Conservation (phyloP, 805 yeast genomes). For the Kluyveromyces nonfermentans region DNA sequence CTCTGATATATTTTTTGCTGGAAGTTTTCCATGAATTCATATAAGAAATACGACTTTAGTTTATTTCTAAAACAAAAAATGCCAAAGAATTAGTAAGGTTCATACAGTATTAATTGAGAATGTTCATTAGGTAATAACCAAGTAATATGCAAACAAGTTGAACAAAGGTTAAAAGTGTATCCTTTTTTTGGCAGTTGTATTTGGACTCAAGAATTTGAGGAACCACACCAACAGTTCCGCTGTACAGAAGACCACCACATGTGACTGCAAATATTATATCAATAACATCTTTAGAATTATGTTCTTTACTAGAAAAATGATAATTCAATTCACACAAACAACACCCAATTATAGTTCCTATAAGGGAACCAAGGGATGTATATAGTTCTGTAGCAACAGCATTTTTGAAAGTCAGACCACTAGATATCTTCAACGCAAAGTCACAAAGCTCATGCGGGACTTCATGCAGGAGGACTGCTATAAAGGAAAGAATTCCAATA, state of each 20-base stretch:
- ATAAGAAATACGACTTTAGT: too few relatives aligned
- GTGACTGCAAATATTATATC: constrained; percentile 60
- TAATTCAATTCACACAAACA: constrained; percentile 35
- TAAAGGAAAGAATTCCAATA: constrained; percentile 59
- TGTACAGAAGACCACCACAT: constrained; percentile 68
- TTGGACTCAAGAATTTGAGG: constrained; percentile 54
- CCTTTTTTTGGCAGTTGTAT: constrained; percentile 30
- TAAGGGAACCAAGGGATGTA: constrained; percentile 54
- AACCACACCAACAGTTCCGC: constrained; percentile 65
- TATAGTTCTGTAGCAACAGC: constrained; percentile 60
- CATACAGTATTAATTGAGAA: constrained; percentile 12
- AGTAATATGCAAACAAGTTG: constrained; percentile 42
- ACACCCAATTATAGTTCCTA: constrained; percentile 61
- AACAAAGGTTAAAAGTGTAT: constrained; percentile 30
- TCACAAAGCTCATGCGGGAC: constrained; percentile 79
- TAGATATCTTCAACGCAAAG: constrained; percentile 55
- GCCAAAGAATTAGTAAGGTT: too few relatives aligned
- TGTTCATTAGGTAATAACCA: constrained; percentile 52
- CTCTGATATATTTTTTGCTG: too few relatives aligned
- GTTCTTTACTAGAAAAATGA: not conserved
- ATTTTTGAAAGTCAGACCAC: constrained; percentile 56
- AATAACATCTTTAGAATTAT: not conserved
- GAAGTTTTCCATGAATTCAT: too few relatives aligned
- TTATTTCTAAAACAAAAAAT: too few relatives aligned
- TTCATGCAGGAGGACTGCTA: constrained; percentile 69